These are phyloP conservation scores for Beauveria brongniartii DNA, from an alignment of 2,329 filamentous ascomycete species.

Conservation along the genomic window DNA sequence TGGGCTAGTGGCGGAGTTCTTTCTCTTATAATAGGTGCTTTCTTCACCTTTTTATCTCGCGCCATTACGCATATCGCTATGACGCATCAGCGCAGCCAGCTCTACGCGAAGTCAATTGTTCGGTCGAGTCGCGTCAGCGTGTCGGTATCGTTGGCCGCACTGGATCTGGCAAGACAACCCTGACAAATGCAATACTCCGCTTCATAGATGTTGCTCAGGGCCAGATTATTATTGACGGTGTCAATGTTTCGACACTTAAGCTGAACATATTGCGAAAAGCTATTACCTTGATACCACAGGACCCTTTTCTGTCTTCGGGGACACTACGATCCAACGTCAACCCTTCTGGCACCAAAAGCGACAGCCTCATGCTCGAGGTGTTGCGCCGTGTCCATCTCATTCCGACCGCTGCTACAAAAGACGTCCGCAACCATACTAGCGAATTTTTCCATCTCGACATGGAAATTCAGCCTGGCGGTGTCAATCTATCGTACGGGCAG, in stretches of 20 bases:
- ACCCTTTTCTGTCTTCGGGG: conserved; percentile 9
- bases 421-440: neutral
- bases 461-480: neutral
- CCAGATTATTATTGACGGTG: neutral
- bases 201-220: conserved; percentile 2
- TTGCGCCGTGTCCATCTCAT: conserved; percentile 3
- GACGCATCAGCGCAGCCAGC: neutral
- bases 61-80: neutral
- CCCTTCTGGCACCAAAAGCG: neutral
- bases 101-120: neutral
- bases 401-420: neutral
- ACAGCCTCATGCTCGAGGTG: neutral
- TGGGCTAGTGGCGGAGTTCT: conserved; percentile 3
- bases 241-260: neutral
- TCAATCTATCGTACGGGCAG: conserved; percentile 11
- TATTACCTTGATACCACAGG: conserved; percentile 9
- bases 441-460: neutral
- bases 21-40: neutral
- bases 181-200: conserved; percentile 5
- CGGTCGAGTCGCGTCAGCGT: neutral
- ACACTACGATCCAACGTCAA: conserved; percentile 9
- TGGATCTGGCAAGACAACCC: conserved; percentile 10
- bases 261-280: neutral
- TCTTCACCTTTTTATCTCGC: neutral
- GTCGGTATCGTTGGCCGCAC: conserved; percentile 12